These are phyloP conservation scores for Austroboletus novae-zelandiae DNA, from an alignment of 1,284 basidiomycete species.

Conservation along the genomic window DNA sequence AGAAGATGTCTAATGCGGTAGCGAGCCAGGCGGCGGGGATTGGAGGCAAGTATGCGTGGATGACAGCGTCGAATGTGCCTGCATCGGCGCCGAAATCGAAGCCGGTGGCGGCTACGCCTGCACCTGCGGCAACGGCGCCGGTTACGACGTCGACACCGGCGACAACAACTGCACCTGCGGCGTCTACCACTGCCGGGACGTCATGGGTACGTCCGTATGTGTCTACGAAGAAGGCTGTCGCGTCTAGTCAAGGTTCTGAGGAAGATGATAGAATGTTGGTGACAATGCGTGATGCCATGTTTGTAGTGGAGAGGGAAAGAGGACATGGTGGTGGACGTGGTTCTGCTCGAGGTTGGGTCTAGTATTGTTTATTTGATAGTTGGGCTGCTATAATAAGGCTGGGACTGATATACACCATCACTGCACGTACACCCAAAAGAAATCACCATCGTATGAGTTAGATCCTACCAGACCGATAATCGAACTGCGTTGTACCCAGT, in stretches of 20 bases:
- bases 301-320: slow-evolving; percentile 73
- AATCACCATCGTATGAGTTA: too few species aligned
- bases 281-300: slow-evolving; percentile 75
- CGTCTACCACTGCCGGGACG: slow-evolving; percentile 16
- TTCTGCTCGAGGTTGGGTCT: slow-evolving; percentile 68
- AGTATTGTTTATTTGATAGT: slow-evolving; percentile 8
- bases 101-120: slow-evolving; percentile 27
- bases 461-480: too few species aligned
- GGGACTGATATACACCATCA: too few species aligned
- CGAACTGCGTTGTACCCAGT: too few species aligned
- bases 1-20: slow-evolving; percentile 85
- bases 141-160: slow-evolving; percentile 36
- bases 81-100: slow-evolving; percentile 49
- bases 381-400: too few species aligned
- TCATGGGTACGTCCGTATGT: slow-evolving; percentile 72
- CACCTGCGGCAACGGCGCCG: slow-evolving; percentile 23
- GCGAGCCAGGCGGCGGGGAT: slow-evolving; percentile 85
- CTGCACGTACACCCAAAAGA: too few species aligned
- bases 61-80: slow-evolving; percentile 60
- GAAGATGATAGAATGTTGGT: slow-evolving; percentile 58
- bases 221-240: slow-evolving; percentile 34
- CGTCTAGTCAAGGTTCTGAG: slow-evolving; percentile 34
- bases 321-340: slow-evolving; percentile 78
- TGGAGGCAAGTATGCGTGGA: slow-evolving; percentile 81
- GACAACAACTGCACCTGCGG: slow-evolving; percentile 30